Evolutionary conservation across 2,329 filamentous ascomycete genomes (phyloP), one percentile per base, ranked within the genome.

Genomic region (Trichoderma semiorbis): DNA sequence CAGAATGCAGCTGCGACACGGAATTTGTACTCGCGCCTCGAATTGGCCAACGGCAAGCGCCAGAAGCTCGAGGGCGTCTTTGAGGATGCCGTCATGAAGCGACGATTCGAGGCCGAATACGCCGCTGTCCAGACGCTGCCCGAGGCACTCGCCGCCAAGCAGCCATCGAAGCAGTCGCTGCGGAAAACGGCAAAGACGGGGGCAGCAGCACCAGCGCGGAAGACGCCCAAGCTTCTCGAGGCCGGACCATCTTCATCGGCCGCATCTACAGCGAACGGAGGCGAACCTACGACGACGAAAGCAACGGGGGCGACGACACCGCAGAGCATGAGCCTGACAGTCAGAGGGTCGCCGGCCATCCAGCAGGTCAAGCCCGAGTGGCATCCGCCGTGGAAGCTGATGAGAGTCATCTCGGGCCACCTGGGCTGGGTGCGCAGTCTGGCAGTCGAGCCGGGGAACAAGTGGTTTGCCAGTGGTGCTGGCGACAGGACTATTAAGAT

Each of bases 401-500:
- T 97, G 92, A 90, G 96, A 73, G 97, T 99, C 73, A 97, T 99
- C 75, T 97, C 94, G 0, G 96, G 97, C 18, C 96, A 98, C 80
- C 83, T 99, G 76, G 96, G 96, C 30, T 99, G 96, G 96, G 96
- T 99, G 74, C 88, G 95, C 73, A 89, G 89, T 75, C 84, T 98
- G 77, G 93, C 95, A 1, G 93, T 98, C 63, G 97, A 99, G 82
- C 97, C 97, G 1, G 93, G 93, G 78, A 99, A 99, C 82, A 90
- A 97, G 81, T 99, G 95, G 94, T 99, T 99, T 81, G 96, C 94
- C 24, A 97, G 93, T 77, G 96, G 96, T 73, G 94, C 95, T 7
- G 97, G 95, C 70, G 96, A 99, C 80, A 88, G 97, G 67, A 98
- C 95, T 1, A 98, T 99, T 83, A 99, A 99, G 85, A 97, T 99